These are phyloP conservation scores for Salix arbutifolia DNA, from an alignment of 345 rosid genomes.

Conservation along the genomic window DNA sequence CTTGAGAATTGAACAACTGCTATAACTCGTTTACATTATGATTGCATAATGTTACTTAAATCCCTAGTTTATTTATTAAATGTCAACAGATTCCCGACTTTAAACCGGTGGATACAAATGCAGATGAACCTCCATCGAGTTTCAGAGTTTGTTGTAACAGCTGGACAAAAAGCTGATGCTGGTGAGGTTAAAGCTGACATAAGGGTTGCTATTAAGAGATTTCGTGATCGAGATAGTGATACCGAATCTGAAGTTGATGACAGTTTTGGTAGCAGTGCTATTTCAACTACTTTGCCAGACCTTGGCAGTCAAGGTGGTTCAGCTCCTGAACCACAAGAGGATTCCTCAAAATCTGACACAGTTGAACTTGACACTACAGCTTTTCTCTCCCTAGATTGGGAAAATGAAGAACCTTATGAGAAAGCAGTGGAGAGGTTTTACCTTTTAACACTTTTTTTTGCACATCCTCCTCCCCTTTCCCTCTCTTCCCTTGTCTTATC, in stretches of 20 bases:
- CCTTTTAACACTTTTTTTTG: not conserved
- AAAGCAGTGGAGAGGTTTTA: conserved; percentile 80
- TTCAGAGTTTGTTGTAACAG: conserved; percentile 79
- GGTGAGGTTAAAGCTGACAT: conserved; percentile 46
- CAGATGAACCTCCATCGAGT: conserved; percentile 95
- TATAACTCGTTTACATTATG: conserved; percentile 12
- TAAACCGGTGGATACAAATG: conserved; percentile 98
- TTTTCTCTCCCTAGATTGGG: conserved; percentile 92
- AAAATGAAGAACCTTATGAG: conserved; percentile 82
- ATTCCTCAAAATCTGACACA: conserved; percentile 38
- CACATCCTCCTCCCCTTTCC: not conserved
- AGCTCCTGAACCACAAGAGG: conserved; percentile 31
- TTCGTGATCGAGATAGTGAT: conserved; percentile 70
- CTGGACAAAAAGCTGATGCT: conserved; percentile 49
- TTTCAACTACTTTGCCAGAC: conserved; percentile 41
- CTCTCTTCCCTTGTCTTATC: not conserved
- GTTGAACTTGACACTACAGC: conserved; percentile 54
- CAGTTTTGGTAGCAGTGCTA: conserved; percentile 30
- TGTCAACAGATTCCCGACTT: conserved; percentile 71
- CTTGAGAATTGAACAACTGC: not conserved
- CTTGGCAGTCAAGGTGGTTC: conserved; percentile 40
- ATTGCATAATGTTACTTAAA: conserved; percentile 16
- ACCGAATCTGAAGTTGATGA: conserved; percentile 77
- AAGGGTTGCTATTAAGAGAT: conserved; percentile 67
- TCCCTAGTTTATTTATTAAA: conserved; percentile 4